phyloP scores from a whole-genome alignment of 805 yeast genomes.

The Cyberlindnera suaveolens region DNA sequence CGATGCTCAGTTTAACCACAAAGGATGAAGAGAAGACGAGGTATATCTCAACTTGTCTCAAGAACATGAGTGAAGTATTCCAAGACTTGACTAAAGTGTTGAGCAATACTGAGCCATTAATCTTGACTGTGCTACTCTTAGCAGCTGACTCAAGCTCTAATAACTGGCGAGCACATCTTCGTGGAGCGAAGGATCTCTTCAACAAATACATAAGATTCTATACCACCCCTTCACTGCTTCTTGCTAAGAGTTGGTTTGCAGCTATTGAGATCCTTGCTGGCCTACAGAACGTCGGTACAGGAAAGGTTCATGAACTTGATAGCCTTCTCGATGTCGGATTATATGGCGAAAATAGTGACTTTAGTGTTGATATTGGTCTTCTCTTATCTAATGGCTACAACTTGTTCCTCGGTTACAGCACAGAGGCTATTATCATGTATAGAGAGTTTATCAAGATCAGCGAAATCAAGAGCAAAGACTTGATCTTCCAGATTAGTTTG shows the following conservation, averaged over 20 bases:
- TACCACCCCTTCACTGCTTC: conserved; percentile 29
- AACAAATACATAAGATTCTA: conserved; percentile 35
- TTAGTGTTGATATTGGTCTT: conserved; percentile 21
- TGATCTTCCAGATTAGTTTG: conserved; percentile 19
- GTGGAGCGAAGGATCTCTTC: conserved; percentile 60
- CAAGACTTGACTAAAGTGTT: conserved; percentile 34
- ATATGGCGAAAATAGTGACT: conserved; percentile 13
- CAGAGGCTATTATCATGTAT: conserved; percentile 23
- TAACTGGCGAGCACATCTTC: conserved; percentile 61
- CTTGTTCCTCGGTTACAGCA: conserved; percentile 24
- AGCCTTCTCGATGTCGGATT: conserved; percentile 22
- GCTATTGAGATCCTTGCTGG: conserved; percentile 54
- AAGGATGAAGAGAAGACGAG: conserved; percentile 28
- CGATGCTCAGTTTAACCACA: conserved; percentile 54
- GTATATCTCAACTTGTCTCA: conserved; percentile 47
- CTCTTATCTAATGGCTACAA: conserved; percentile 22
- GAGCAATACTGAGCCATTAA: conserved; percentile 59
- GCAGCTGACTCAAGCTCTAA: conserved; percentile 52
- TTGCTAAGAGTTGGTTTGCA: conserved; percentile 51
- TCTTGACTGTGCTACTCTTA: conserved; percentile 56
- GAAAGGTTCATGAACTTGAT: conserved; percentile 40
- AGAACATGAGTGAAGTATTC: conserved; percentile 33
- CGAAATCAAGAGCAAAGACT: conserved; percentile 12
- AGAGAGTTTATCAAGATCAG: conserved; percentile 20
- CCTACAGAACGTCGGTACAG: conserved; percentile 46